phyloP scores from a whole-genome alignment of 1,139 yeast genomes.

The Geotrichum restrictum region DNA sequence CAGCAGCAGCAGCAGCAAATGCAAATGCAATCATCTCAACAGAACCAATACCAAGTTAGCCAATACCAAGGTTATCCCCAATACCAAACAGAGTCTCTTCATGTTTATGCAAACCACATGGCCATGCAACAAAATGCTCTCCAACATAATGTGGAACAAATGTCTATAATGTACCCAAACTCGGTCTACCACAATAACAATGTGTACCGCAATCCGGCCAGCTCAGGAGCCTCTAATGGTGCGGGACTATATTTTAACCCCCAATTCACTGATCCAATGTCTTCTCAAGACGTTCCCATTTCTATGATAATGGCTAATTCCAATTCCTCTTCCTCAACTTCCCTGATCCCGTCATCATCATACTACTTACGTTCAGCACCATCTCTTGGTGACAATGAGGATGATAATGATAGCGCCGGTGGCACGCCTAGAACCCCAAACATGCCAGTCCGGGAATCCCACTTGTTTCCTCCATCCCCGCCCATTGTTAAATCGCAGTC shows the following conservation, averaged over 20 bases:
- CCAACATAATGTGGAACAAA: not conserved
- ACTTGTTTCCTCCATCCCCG: not conserved
- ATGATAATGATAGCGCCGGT: not conserved
- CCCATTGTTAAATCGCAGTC: too few relatives aligned
- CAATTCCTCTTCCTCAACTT: not conserved
- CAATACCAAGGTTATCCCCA: not conserved
- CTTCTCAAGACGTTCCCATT: too few relatives aligned
- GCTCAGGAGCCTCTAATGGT: not conserved
- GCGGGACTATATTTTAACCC: too few relatives aligned
- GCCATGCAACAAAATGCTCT: not conserved
- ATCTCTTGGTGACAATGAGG: not conserved
- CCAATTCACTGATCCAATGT: too few relatives aligned
- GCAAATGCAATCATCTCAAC: not conserved
- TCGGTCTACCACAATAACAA: not conserved
- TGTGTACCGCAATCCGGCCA: not conserved
- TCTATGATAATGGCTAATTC: too few relatives aligned
- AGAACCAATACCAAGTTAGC: not conserved
- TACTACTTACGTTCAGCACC: not conserved
- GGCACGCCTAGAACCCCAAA: not conserved
- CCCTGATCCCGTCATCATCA: not conserved
- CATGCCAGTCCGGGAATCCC: not conserved
- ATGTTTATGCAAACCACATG: not conserved
- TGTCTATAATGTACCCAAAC: not conserved
- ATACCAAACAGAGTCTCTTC: not conserved
- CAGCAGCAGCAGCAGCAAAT: too few relatives aligned